Conservation (phyloP, 495 filamentous ascomycete species). For the Bathelium albidoporum region DNA sequence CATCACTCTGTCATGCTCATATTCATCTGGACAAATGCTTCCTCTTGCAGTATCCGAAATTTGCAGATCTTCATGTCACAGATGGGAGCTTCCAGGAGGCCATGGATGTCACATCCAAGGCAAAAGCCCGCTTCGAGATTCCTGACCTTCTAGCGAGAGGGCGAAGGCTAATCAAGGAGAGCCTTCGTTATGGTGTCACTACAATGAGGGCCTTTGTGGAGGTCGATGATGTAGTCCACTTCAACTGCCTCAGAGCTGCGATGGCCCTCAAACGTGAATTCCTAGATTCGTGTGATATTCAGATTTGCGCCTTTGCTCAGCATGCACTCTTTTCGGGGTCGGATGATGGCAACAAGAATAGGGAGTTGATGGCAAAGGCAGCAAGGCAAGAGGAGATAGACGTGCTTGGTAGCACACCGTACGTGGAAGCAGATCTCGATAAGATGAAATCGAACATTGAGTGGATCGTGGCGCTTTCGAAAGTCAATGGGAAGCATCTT, state of each 20-base stretch:
- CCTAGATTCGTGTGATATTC: conserved; percentile 45
- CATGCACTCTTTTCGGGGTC: conserved; percentile 53
- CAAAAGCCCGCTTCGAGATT: conserved; percentile 51
- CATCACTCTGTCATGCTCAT: conserved; percentile 62
- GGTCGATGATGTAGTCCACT: conserved; percentile 52
- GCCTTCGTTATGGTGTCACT: conserved; percentile 55
- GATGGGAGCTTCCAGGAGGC: conserved; percentile 59
- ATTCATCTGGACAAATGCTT: conserved; percentile 71
- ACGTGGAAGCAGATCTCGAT: conserved; percentile 48
- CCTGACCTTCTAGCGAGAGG: conserved; percentile 54
- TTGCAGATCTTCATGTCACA: conserved; percentile 46
- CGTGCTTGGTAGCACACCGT: conserved; percentile 59
- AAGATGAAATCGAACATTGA: conserved; percentile 48
- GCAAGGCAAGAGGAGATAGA: conserved; percentile 39
- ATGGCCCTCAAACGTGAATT: conserved; percentile 48
- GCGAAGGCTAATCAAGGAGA: conserved; percentile 56
- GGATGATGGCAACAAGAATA: conserved; percentile 37
- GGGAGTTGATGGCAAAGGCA: conserved; percentile 41
- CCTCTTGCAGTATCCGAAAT: conserved; percentile 48
- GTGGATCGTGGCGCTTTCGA: conserved; percentile 47
- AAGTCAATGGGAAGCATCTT: conserved; percentile 43
- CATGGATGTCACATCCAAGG: conserved; percentile 47
- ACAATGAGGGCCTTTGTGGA: conserved; percentile 67
- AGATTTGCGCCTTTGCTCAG: conserved; percentile 68
- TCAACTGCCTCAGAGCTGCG: conserved; percentile 49